phyloP scores from a whole-genome alignment of 306 rosid species.

The Echinosophora koreensis region DNA sequence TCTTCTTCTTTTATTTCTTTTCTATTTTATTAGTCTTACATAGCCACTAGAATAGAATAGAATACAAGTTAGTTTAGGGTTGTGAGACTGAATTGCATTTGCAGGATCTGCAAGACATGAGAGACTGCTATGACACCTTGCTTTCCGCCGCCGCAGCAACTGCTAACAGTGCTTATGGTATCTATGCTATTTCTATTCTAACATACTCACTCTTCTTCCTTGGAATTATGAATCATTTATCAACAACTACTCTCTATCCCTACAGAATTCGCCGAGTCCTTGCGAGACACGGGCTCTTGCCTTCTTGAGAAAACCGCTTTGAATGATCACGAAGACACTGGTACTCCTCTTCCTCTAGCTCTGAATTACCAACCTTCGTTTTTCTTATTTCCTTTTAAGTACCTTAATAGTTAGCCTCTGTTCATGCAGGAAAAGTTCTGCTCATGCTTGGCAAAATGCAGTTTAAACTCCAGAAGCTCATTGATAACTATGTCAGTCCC shows the following conservation, averaged over 20 bases:
- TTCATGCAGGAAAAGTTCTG: slow-evolving; percentile 76
- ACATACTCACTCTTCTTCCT: too few species aligned
- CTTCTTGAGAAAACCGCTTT: slow-evolving; percentile 95
- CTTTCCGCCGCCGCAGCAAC: slow-evolving; percentile 98
- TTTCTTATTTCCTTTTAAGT: not conserved
- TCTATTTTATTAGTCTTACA: too few species aligned
- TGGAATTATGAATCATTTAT: too few species aligned
- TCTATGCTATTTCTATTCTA: not conserved
- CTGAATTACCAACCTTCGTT: not conserved
- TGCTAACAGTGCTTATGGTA: slow-evolving; percentile 91
- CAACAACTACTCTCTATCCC: slow-evolving; percentile 45
- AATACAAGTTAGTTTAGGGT: too few species aligned
- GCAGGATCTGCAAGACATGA: slow-evolving; percentile 91
- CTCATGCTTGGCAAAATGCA: slow-evolving; percentile 84
- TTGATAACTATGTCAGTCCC: slow-evolving; percentile 80
- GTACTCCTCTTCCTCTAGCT: slow-evolving; percentile 40
- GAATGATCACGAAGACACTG: slow-evolving; percentile 89
- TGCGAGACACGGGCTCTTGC: slow-evolving; percentile 90
- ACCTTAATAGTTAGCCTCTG: not conserved
- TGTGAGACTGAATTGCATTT: not conserved
- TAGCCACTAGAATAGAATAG: too few species aligned
- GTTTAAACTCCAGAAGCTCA: slow-evolving; percentile 80
- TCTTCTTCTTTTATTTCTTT: not conserved
- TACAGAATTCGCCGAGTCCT: slow-evolving; percentile 86
- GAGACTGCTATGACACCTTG: slow-evolving; percentile 90